A percentile compares a stretch with the other conserved stretches of the same genome.
phyloP scores from a whole-genome alignment of 345 rosid species.

The Hirschfeldia incana region DNA sequence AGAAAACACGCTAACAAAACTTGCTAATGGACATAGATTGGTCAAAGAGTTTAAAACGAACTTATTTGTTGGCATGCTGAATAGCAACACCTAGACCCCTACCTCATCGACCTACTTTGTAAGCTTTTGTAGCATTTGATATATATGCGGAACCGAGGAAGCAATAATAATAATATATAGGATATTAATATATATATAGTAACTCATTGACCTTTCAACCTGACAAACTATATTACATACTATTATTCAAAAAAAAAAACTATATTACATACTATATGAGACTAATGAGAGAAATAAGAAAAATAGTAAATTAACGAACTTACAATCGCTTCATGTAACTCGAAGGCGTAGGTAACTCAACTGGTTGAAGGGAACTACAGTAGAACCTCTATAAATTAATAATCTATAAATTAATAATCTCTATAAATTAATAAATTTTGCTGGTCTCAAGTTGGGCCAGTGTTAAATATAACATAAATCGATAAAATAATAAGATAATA shows the following conservation, averaged over 20 bases:
- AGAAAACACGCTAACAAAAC: neutral
- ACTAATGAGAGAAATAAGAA: neutral
- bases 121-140: conserved; percentile 8
- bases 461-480: too few species aligned
- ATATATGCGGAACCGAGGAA: neutral
- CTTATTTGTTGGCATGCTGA: conserved; percentile 29
- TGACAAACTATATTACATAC: neutral
- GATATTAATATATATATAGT: neutral
- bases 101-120: conserved; percentile 11
- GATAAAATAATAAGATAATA: too few species aligned
- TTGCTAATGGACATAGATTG: conserved; percentile 4
- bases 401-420: too few species aligned
- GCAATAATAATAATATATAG: neutral
- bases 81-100: conserved; percentile 22
- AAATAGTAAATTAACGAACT: neutral
- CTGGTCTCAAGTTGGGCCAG: too few species aligned
- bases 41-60: conserved; percentile 26
- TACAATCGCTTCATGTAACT: neutral
- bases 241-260: too few species aligned
- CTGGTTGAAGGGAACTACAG: too few species aligned
- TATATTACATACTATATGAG: neutral
- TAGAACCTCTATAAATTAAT: too few species aligned
- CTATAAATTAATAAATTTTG: too few species aligned
- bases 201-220: neutral
- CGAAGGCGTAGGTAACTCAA: neutral